A percentile compares a stretch with the other conserved stretches of the same genome.
phyloP scores from a whole-genome alignment of 192 early-diverging fungal genomes.

The Coemansia sp. region DNA sequence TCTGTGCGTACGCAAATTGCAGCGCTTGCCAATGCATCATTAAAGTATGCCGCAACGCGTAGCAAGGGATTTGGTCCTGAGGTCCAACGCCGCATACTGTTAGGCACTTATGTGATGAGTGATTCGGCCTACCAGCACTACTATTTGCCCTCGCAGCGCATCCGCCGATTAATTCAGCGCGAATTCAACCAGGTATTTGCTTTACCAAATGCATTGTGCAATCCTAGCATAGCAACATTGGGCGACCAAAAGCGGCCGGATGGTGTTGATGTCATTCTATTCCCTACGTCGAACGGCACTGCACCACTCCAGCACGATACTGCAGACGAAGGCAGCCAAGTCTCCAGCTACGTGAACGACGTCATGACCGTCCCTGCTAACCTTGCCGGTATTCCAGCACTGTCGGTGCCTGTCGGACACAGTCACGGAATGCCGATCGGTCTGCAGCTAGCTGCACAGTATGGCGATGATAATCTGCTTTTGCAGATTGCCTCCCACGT shows the following conservation, averaged over 20 bases:
- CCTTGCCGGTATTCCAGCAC: slow-evolving; percentile 78
- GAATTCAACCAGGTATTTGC: slow-evolving; percentile 79
- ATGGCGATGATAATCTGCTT: slow-evolving; percentile 68
- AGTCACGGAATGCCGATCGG: slow-evolving; percentile 68
- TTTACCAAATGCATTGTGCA: slow-evolving; percentile 57
- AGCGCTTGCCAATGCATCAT: slow-evolving; percentile 20
- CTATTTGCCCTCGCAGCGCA: slow-evolving; percentile 78
- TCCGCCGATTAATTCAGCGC: slow-evolving; percentile 70
- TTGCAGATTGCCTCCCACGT: slow-evolving; percentile 29
- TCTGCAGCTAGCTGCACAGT: slow-evolving; percentile 83
- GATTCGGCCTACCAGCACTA: slow-evolving; percentile 66
- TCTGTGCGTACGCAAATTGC: not conserved
- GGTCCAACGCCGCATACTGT: slow-evolving; percentile 77
- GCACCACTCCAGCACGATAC: slow-evolving; percentile 55
- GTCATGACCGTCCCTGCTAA: slow-evolving; percentile 87
- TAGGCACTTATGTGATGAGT: slow-evolving; percentile 85
- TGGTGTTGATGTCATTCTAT: slow-evolving; percentile 73
- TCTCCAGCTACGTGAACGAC: slow-evolving; percentile 77
- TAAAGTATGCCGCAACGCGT: slow-evolving; percentile 62
- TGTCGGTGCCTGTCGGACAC: slow-evolving; percentile 62
- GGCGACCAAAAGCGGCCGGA: not conserved
- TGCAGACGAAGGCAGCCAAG: not conserved
- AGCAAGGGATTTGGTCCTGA: slow-evolving; percentile 74
- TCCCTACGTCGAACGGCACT: slow-evolving; percentile 70
- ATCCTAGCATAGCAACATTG: slow-evolving; percentile 15